These are phyloP conservation scores for Schizophyllum amplum DNA, from an alignment of 1,284 basidiomycete genomes.

Conservation along the genomic window DNA sequence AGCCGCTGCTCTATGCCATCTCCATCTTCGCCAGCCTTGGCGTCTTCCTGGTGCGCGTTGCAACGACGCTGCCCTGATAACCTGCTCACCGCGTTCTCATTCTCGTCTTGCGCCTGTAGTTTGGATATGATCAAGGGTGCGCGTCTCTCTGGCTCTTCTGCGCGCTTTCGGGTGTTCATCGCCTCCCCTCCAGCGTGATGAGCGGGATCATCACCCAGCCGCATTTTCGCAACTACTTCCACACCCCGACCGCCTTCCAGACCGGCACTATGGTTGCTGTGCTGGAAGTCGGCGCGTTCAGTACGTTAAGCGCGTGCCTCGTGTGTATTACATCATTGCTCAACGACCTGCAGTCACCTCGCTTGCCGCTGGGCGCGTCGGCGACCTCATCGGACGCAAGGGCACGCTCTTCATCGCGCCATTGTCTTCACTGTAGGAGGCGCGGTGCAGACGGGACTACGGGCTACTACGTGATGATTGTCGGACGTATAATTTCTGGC, in stretches of 20 bases:
- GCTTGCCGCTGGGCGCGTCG: slow-evolving; percentile 80
- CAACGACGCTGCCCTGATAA: background rate
- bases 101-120: slow-evolving; percentile 38
- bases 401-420: slow-evolving; percentile 83
- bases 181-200: slow-evolving; percentile 54
- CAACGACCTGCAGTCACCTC: slow-evolving; percentile 63
- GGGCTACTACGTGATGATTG: slow-evolving; percentile 81
- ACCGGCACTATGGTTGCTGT: slow-evolving; percentile 89
- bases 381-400: slow-evolving; percentile 83
- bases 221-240: slow-evolving; percentile 79
- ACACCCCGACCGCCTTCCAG: slow-evolving; percentile 63
- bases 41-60: slow-evolving; percentile 69
- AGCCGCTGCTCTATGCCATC: slow-evolving; percentile 74
- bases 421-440: slow-evolving; percentile 86
- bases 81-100: background rate
- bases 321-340: slow-evolving; percentile 1
- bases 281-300: slow-evolving; percentile 87
- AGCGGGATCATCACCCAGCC: slow-evolving; percentile 92
- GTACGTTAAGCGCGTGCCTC: slow-evolving; percentile 33
- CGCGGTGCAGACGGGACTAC: slow-evolving; percentile 80
- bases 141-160: slow-evolving; percentile 11
- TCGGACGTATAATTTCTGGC: slow-evolving; percentile 84
- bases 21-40: slow-evolving; percentile 83
- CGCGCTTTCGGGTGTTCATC: background rate
- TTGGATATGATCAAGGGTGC: slow-evolving; percentile 92